These are phyloP conservation scores for Cladorrhinum samala DNA, from an alignment of 495 filamentous ascomycete species.

Conservation along the genomic window DNA sequence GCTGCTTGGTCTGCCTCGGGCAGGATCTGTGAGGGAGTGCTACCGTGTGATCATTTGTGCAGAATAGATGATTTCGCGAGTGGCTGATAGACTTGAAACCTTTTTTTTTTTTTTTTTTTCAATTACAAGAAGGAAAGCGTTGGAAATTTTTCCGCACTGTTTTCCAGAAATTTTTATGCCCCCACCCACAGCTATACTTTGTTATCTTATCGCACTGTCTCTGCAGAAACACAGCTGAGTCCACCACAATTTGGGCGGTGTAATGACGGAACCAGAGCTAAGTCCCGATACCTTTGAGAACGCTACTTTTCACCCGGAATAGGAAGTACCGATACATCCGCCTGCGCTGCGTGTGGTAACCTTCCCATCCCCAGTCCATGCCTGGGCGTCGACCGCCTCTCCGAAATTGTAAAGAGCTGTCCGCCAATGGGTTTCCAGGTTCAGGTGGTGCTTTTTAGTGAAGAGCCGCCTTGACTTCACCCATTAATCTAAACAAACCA, in stretches of 20 bases:
- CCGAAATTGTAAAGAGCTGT: background rate
- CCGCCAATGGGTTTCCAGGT: background rate
- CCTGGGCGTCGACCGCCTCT: background rate
- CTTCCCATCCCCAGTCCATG: background rate
- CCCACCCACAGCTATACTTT: slow-evolving; percentile 1
- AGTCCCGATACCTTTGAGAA: too few relatives aligned
- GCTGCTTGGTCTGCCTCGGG: slow-evolving; percentile 16
- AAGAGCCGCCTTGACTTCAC: background rate
- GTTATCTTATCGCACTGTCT: slow-evolving; percentile 20
- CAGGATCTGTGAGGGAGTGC: slow-evolving; percentile 14
- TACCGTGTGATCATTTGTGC: slow-evolving; percentile 20
- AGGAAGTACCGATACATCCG: too few relatives aligned
- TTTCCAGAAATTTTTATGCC: slow-evolving; percentile 13
- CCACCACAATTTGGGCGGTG: background rate
- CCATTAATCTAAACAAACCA: background rate
- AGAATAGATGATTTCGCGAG: slow-evolving; percentile 4
- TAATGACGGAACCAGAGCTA: background rate
- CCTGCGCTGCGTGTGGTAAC: too few relatives aligned
- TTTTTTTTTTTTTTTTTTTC: background rate
- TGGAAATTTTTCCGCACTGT: background rate
- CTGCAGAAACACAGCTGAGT: background rate
- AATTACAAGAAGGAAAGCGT: slow-evolving; percentile 5
- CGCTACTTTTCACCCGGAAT: too few relatives aligned
- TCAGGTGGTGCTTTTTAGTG: background rate
- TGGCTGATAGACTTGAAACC: background rate